Percentiles rank a stretch among this genome's conserved stretches.
phyloP scores from a whole-genome alignment of 1,139 yeast species.

The Hyphopichia khmerensis region DNA sequence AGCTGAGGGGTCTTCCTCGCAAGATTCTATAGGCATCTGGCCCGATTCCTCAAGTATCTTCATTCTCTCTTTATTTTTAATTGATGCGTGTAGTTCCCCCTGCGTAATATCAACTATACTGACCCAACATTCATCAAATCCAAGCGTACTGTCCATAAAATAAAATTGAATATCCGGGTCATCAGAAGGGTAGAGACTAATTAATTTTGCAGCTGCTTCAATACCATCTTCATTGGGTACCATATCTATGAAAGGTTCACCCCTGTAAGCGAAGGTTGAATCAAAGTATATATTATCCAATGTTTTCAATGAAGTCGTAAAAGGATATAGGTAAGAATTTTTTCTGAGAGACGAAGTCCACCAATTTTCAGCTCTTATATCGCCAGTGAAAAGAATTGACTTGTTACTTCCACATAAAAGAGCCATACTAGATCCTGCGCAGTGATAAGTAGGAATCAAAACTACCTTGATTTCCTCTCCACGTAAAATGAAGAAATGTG shows the following conservation, averaged over 20 bases:
- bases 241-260: slow-evolving; percentile 48
- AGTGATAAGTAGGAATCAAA: slow-evolving; percentile 50
- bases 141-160: slow-evolving; percentile 44
- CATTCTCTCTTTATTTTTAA: slow-evolving; percentile 19
- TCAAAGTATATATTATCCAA: slow-evolving; percentile 55
- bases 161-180: slow-evolving; percentile 39
- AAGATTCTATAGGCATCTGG: neutral
- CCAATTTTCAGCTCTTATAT: slow-evolving; percentile 57
- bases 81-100: slow-evolving; percentile 33
- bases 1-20: neutral
- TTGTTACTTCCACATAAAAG: slow-evolving; percentile 36
- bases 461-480: slow-evolving; percentile 19
- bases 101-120: slow-evolving; percentile 31
- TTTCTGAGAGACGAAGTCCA: slow-evolving; percentile 41
- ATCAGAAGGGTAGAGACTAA: slow-evolving; percentile 43
- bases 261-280: slow-evolving; percentile 53
- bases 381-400: slow-evolving; percentile 56
- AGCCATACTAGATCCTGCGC: slow-evolving; percentile 64
- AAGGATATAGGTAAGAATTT: slow-evolving; percentile 46
- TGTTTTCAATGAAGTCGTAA: slow-evolving; percentile 27
- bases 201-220: slow-evolving; percentile 25
- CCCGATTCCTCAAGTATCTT: neutral
- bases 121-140: slow-evolving; percentile 59
- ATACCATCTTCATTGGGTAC: slow-evolving; percentile 45
- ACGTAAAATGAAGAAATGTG: slow-evolving; percentile 17